Conservation (phyloP, 352 stramenopile genomes). For the Phytophthora lateralis region DNA sequence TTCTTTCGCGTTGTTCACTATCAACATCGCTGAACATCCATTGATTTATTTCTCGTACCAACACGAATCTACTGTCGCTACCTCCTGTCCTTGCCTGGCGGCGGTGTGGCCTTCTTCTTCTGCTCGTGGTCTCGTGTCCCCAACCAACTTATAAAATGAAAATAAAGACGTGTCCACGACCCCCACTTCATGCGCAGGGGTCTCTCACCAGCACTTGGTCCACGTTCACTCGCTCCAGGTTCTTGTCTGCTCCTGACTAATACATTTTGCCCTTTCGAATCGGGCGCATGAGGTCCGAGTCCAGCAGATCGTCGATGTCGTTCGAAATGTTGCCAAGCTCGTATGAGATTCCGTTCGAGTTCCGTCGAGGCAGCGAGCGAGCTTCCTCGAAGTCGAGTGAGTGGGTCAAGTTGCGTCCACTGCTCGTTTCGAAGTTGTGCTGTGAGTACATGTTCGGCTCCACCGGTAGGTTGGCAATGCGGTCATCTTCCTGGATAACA, state of each 20-base stretch:
- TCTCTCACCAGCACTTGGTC: conserved; percentile 16
- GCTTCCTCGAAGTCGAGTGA: conserved; percentile 42
- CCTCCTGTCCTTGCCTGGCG: not conserved
- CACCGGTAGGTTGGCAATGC: conserved; percentile 45
- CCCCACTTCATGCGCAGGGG: conserved; percentile 17
- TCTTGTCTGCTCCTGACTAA: conserved; percentile 25
- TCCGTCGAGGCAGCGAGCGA: conserved; percentile 34
- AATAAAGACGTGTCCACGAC: conserved; percentile 15
- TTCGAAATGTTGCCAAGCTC: conserved; percentile 47
- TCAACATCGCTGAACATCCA: conserved; percentile 3
- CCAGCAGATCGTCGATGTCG: conserved; percentile 57
- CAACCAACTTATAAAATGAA: conserved; percentile 30
- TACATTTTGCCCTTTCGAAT: conserved; percentile 70
- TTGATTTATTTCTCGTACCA: conserved; percentile 27
- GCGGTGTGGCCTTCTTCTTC: not conserved
- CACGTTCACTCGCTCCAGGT: conserved; percentile 10
- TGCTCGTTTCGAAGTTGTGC: conserved; percentile 38
- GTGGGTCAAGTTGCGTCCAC: conserved; percentile 46
- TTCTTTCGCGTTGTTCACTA: conserved; percentile 23
- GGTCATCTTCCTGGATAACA: conserved; percentile 26
- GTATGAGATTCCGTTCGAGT: conserved; percentile 44
- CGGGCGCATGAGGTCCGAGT: conserved; percentile 62
- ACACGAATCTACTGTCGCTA: conserved; percentile 27
- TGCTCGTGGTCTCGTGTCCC: conserved; percentile 6
- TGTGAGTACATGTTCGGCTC: conserved; percentile 45